phyloP scores from a whole-genome alignment of 1,284 basidiomycete species.

The Moesziomyces sp. region DNA sequence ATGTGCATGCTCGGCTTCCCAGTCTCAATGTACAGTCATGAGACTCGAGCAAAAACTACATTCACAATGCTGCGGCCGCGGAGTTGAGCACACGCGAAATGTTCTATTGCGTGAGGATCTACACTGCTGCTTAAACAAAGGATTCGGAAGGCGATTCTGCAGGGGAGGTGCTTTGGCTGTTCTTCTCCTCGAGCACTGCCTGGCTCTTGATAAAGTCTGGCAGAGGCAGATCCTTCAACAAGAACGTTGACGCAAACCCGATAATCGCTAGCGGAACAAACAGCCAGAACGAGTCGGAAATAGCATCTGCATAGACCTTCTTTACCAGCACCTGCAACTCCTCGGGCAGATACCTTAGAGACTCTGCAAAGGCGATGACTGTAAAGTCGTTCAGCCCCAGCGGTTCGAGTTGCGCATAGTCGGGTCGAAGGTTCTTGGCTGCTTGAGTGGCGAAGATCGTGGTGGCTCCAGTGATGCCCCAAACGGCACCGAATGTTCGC shows the following conservation, averaged over 20 bases:
- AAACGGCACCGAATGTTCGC: slow-evolving; percentile 48
- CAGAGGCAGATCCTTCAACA: slow-evolving; percentile 37
- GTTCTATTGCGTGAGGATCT: too few relatives aligned
- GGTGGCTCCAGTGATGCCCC: slow-evolving; percentile 49
- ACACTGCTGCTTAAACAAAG: too few relatives aligned
- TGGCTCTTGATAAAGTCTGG: slow-evolving; percentile 40
- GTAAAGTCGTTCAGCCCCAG: slow-evolving; percentile 38
- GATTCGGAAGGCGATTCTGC: too few relatives aligned
- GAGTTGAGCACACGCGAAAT: too few relatives aligned
- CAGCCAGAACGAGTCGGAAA: slow-evolving; percentile 21
- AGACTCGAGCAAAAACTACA: too few relatives aligned
- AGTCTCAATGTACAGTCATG: too few relatives aligned
- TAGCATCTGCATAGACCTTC: slow-evolving; percentile 24
- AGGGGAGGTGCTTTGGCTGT: background rate
- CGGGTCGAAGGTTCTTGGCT: slow-evolving; percentile 9
- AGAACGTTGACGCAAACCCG: slow-evolving; percentile 24
- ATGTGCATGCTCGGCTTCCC: too few relatives aligned
- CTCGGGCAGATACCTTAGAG: slow-evolving; percentile 17
- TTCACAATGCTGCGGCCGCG: too few relatives aligned
- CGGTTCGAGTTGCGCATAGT: slow-evolving; percentile 21
- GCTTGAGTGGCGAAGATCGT: slow-evolving; percentile 45
- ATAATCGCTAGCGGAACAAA: slow-evolving; percentile 36
- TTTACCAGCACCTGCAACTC: slow-evolving; percentile 13
- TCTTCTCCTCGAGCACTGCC: slow-evolving; percentile 15
- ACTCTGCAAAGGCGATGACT: slow-evolving; percentile 27